phyloP scores from a whole-genome alignment of 2,329 filamentous ascomycete species.

The Pseudogymnoascus verrucosus region DNA sequence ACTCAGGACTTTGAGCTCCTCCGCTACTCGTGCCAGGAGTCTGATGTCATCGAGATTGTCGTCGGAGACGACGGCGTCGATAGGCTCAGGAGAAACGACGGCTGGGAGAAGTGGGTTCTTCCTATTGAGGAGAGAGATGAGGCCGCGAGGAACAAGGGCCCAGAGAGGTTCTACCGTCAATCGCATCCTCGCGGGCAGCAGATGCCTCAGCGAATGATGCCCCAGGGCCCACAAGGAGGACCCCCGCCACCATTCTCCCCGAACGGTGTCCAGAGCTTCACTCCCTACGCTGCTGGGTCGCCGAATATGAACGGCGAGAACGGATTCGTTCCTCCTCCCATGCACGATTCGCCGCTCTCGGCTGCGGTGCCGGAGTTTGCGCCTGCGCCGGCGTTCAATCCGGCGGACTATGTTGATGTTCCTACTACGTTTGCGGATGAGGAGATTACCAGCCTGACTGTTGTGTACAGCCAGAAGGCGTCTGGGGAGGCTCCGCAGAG shows the following conservation, averaged over 20 bases:
- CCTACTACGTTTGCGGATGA: constrained; percentile 42
- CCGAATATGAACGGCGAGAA: constrained; percentile 30
- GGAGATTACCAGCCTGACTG: constrained; percentile 43
- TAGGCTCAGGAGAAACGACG: constrained; percentile 64
- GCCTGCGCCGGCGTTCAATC: constrained; percentile 20
- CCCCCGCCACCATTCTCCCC: constrained; percentile 25
- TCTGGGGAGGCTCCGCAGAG: constrained; percentile 29
- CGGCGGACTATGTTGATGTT: constrained; percentile 23
- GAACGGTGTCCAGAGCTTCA: constrained; percentile 23
- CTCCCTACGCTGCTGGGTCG: constrained; percentile 15
- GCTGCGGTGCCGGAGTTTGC: constrained; percentile 55
- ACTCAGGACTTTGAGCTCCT: constrained; percentile 66
- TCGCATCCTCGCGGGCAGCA: constrained; percentile 16
- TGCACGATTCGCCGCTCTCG: constrained; percentile 45
- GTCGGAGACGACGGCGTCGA: constrained; percentile 70
- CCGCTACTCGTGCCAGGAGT: constrained; percentile 65
- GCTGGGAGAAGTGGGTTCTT: constrained; percentile 76
- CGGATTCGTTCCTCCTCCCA: constrained; percentile 25
- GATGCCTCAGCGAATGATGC: constrained; percentile 20
- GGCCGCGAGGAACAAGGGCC: constrained; percentile 66
- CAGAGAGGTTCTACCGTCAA: constrained; percentile 32
- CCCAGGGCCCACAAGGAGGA: constrained; percentile 20
- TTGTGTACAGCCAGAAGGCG: constrained; percentile 36
- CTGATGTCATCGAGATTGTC: constrained; percentile 65
- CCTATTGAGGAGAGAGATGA: constrained; percentile 62